phyloP scores from a whole-genome alignment of 352 stramenopile species.

The Phytophthora meadii region DNA sequence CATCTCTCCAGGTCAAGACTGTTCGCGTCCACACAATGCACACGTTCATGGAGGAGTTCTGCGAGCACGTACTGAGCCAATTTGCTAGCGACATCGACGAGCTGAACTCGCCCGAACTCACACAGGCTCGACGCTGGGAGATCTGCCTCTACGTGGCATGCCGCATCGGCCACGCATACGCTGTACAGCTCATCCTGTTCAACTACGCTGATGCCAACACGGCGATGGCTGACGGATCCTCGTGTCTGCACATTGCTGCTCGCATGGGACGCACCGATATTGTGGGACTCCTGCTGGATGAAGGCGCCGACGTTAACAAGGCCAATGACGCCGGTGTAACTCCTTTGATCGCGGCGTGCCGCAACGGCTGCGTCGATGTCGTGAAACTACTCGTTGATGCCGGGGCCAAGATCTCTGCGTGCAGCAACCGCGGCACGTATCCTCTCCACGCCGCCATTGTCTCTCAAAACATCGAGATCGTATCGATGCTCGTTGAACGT shows the following conservation, averaged over 20 bases:
- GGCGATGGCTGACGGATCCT: slow-evolving; percentile 63
- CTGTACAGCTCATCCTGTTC: slow-evolving; percentile 76
- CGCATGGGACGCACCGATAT: slow-evolving; percentile 76
- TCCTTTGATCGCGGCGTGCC: slow-evolving; percentile 73
- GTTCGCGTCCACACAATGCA: slow-evolving; percentile 76
- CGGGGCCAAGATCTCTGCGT: slow-evolving; percentile 49
- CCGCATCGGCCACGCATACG: slow-evolving; percentile 77
- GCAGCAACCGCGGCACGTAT: slow-evolving; percentile 65
- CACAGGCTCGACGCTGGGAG: slow-evolving; percentile 66
- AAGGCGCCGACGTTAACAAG: slow-evolving; percentile 70
- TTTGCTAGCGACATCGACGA: slow-evolving; percentile 73
- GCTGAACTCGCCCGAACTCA: slow-evolving; percentile 54
- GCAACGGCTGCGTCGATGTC: slow-evolving; percentile 65
- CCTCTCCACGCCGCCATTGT: slow-evolving; percentile 74
- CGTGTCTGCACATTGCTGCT: slow-evolving; percentile 76
- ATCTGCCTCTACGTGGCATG: slow-evolving; percentile 78
- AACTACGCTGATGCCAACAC: slow-evolving; percentile 76
- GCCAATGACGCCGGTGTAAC: slow-evolving; percentile 71
- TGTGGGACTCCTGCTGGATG: slow-evolving; percentile 65
- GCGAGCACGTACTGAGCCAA: slow-evolving; percentile 66
- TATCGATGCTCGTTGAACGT: slow-evolving; percentile 66
- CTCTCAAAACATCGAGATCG: slow-evolving; percentile 69
- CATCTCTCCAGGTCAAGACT: slow-evolving; percentile 60
- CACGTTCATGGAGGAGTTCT: slow-evolving; percentile 85
- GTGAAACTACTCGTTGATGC: slow-evolving; percentile 61